Evolutionary conservation across 2,329 filamentous ascomycete species (phyloP), one percentile per base, ranked within the genome.

Genomic region (Immersiporthe knoxdaviesiana): DNA sequence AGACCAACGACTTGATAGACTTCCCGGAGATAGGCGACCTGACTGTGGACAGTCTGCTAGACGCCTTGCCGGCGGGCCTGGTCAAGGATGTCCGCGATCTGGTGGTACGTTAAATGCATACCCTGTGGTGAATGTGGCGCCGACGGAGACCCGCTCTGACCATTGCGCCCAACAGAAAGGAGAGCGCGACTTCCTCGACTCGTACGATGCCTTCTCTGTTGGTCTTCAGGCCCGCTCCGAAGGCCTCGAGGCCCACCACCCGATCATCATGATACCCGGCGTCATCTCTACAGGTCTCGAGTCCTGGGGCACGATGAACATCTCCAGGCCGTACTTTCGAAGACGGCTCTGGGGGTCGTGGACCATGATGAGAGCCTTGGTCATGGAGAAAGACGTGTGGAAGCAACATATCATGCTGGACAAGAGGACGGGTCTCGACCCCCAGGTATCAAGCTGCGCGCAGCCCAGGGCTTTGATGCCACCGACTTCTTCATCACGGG

Each of bases 361-460:
- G 96, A 97, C 89, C 72, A 99, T 99, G 96, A 97, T 99, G 94
- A 88, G 91, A 63, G 95, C 96, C 0, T 82, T 99, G 73, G 93
- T 99, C 1, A 81, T 97, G 75, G 96, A 98, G 79, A 97, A 98
- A 80, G 90, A 97, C 37, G 86, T 88, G 44, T 99, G 96, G 96
- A 99, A 97, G 83, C 90, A 84, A 75, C 96, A 99, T 78, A 93
- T 99, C 74, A 98, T 98, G 94, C 86, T 99, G 14, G 96, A 99
- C 80, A 94, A 95, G 78, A 80, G 88, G 50, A 97, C 95, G 0
- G 96, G 96, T 0, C 84, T 99, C 30, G 96, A 99, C 78, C 96
- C 96, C 92, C 94, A 0, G 90, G 90, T 16, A 89, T 98, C 75
- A 98, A 98, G 82, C 82, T 99, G 27, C 89, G 96, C 50, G 93